Evolutionary conservation across 441 rosid genomes (phyloP).

Genomic region (Populus trichocarpa): DNA sequence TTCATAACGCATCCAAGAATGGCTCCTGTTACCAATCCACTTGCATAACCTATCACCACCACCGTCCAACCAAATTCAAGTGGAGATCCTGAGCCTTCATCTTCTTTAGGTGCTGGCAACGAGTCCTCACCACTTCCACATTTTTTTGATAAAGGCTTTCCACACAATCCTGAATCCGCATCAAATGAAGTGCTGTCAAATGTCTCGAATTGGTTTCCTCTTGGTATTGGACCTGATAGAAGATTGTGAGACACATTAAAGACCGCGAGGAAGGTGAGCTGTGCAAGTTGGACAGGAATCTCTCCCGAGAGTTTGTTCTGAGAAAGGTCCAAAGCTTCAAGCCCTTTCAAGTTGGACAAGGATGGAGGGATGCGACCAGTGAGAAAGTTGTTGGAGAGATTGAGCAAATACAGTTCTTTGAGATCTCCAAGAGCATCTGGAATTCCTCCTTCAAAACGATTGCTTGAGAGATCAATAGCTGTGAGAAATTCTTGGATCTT

Average conservation of each 20-base stretch:
- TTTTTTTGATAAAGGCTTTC: background rate
- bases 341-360: conserved; percentile 7
- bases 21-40: too few relatives aligned
- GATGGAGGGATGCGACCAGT: conserved; percentile 15
- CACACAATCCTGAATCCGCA: background rate
- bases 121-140: background rate
- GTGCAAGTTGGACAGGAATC: conserved; percentile 26
- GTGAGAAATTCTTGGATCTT: background rate
- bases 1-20: too few relatives aligned
- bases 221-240: conserved; percentile 26
- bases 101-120: too few relatives aligned
- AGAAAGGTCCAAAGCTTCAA: conserved; percentile 36
- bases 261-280: conserved; percentile 10
- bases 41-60: too few relatives aligned
- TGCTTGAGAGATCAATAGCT: background rate
- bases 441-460: background rate
- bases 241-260: conserved; percentile 26
- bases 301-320: conserved; percentile 16
- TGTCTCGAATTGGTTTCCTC: conserved; percentile 14
- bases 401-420: conserved; percentile 20
- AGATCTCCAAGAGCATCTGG: conserved; percentile 12
- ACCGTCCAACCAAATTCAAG: too few relatives aligned
- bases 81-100: too few relatives aligned
- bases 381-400: conserved; percentile 29
- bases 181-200: background rate